A percentile compares a stretch with the other conserved stretches of the same genome.
Conservation (phyloP, 768 basidiomycete genomes). For the Suillus sp. region DNA sequence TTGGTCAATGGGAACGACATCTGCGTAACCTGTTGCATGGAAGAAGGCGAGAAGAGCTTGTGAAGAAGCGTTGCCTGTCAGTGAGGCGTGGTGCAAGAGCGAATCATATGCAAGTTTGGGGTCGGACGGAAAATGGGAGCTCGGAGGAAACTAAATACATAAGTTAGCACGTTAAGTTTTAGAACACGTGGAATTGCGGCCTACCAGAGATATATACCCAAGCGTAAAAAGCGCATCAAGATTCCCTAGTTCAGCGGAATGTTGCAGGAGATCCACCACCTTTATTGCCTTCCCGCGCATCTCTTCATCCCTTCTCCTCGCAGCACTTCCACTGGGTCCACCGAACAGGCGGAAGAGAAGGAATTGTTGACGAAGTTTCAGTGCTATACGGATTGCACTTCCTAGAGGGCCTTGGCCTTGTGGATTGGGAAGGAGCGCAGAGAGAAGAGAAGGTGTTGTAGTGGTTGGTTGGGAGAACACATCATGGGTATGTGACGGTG, state of each 20-base stretch:
- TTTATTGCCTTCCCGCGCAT: constrained; percentile 73
- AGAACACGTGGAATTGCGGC: constrained; percentile 25
- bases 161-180: not conserved
- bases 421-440: constrained; percentile 65
- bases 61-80: constrained; percentile 83
- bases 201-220: constrained; percentile 67
- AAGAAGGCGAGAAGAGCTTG: constrained; percentile 89
- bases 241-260: constrained; percentile 80
- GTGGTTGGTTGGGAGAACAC: constrained; percentile 40
- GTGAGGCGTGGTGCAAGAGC: constrained; percentile 60
- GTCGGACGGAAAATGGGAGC: constrained; percentile 60
- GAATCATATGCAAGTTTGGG: constrained; percentile 64
- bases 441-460: constrained; percentile 53
- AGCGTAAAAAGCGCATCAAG: constrained; percentile 70
- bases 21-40: constrained; percentile 80
- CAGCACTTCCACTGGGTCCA: constrained; percentile 41
- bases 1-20: constrained; percentile 63
- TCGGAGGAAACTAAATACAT: constrained; percentile 67
- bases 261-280: constrained; percentile 76
- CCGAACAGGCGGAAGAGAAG: constrained; percentile 48
- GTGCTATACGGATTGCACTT: constrained; percentile 63
- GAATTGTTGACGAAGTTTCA: constrained; percentile 66
- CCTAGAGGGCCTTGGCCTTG: constrained; percentile 81
- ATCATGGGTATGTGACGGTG: constrained; percentile 58
- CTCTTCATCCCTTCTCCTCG: constrained; percentile 66